A percentile compares a stretch with the other conserved stretches of the same genome.
Evolutionary conservation across 108 stramenopile species (phyloP).

Genomic region (Mayamaea pseudoterrestris): DNA sequence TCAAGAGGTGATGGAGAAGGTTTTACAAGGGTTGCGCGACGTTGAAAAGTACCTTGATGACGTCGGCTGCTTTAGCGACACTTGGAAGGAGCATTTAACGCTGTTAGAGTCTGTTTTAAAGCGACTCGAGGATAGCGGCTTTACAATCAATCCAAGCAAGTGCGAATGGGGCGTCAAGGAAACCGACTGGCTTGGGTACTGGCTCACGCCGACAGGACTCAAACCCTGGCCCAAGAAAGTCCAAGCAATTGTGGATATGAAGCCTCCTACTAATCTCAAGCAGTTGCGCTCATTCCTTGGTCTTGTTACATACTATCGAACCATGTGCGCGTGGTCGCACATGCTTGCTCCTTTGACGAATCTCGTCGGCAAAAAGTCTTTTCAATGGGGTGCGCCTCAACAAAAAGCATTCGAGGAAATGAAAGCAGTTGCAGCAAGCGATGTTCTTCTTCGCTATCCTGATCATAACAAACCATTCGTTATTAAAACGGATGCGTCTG

Average conservation of each 20-base stretch:
- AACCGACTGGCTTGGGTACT: constrained; percentile 21
- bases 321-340: constrained; percentile 14
- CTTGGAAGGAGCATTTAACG: constrained; percentile 21
- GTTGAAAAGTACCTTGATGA: constrained; percentile 36
- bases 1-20: constrained; percentile 2
- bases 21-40: constrained; percentile 14
- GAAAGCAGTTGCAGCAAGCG: constrained; percentile 18
- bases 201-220: constrained; percentile 17
- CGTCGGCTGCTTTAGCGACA: constrained; percentile 19
- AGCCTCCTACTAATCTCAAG: constrained; percentile 10
- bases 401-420: constrained; percentile 28
- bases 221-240: constrained; percentile 29
- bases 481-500: constrained; percentile 32
- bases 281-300: constrained; percentile 33
- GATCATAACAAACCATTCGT: constrained; percentile 30
- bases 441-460: constrained; percentile 21
- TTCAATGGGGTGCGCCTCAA: constrained; percentile 1
- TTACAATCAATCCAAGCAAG: constrained; percentile 26
- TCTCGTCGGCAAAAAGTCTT: constrained; percentile 4
- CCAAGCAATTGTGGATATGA: constrained; percentile 17
- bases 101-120: constrained; percentile 7
- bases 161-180: constrained; percentile 40
- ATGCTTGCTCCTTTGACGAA: constrained; percentile 23
- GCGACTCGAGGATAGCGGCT: constrained; percentile 6
- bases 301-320: constrained; percentile 27